Conservation (phyloP, 1,139 yeast species). For the Saccharomyces uvarum region DNA sequence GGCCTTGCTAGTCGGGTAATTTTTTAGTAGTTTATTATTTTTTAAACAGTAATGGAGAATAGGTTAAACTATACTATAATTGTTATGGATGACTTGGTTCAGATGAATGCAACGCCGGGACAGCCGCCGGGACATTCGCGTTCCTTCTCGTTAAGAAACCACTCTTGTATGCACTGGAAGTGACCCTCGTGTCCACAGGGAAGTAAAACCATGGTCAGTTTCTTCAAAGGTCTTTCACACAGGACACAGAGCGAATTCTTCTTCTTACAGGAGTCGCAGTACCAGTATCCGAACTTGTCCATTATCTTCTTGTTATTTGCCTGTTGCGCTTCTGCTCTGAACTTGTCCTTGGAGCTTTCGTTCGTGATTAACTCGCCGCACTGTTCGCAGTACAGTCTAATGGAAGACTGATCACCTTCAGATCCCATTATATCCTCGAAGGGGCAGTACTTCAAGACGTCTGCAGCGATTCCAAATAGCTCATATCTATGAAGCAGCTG, state of each 20-base stretch:
- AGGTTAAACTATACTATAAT: neutral
- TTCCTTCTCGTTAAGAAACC: slow-evolving; percentile 65
- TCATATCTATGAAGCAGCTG: slow-evolving; percentile 29
- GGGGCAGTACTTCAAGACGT: slow-evolving; percentile 28
- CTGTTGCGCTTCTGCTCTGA: slow-evolving; percentile 22
- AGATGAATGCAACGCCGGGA: slow-evolving; percentile 1
- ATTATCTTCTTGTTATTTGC: slow-evolving; percentile 9
- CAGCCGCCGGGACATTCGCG: slow-evolving; percentile 81
- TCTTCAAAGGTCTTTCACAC: slow-evolving; percentile 73
- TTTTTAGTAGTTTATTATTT: neutral
- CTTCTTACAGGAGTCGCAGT: slow-evolving; percentile 63
- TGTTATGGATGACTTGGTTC: neutral
- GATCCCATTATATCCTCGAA: slow-evolving; percentile 29
- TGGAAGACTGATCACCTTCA: slow-evolving; percentile 35
- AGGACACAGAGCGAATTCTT: slow-evolving; percentile 65
- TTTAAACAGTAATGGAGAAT: neutral
- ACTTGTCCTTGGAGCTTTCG: slow-evolving; percentile 45
- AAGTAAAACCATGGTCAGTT: slow-evolving; percentile 58
- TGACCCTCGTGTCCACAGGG: slow-evolving; percentile 89
- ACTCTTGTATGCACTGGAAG: slow-evolving; percentile 64
- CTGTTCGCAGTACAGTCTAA: slow-evolving; percentile 59
- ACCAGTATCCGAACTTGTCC: slow-evolving; percentile 63
- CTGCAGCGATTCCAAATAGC: slow-evolving; percentile 30
- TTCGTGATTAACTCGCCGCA: slow-evolving; percentile 61
- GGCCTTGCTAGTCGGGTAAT: neutral